Percentiles rank a stretch among this genome's conserved stretches.
Evolutionary conservation across 176 grass and related monocot species (phyloP).

Genomic region (Elaeis guineensis): DNA sequence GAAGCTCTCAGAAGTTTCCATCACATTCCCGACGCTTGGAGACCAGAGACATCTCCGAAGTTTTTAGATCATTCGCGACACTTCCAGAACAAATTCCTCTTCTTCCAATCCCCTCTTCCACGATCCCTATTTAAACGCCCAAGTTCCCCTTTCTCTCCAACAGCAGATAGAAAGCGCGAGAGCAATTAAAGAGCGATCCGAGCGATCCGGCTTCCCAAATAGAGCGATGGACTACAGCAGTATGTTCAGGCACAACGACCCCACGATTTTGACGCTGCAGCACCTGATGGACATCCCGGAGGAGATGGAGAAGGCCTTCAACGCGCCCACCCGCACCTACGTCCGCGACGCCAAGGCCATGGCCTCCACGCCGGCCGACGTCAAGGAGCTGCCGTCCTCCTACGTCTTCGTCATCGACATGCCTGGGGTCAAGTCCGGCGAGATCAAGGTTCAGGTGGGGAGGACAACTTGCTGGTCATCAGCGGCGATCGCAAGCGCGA

Average conservation of each 20-base stretch:
- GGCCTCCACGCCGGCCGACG: conserved; percentile 64
- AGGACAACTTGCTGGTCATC: conserved; percentile 50
- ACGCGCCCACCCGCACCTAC: conserved; percentile 44
- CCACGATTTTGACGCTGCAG: conserved; percentile 22
- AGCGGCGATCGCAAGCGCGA: conserved; percentile 29
- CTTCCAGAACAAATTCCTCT: too few species aligned
- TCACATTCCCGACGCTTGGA: too few species aligned
- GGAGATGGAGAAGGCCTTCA: conserved; percentile 45
- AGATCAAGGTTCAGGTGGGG: conserved; percentile 55
- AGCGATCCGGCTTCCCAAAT: too few species aligned
- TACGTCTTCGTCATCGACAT: conserved; percentile 41
- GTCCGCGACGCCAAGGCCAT: conserved; percentile 53
- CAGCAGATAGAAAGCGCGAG: too few species aligned
- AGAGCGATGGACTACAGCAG: background rate
- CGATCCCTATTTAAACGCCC: too few species aligned
- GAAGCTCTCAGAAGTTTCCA: too few species aligned
- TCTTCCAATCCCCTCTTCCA: too few species aligned
- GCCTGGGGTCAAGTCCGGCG: conserved; percentile 36
- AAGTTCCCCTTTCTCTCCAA: too few species aligned
- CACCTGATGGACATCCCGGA: conserved; percentile 49
- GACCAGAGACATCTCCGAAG: too few species aligned
- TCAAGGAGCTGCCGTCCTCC: conserved; percentile 47
- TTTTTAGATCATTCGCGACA: too few species aligned
- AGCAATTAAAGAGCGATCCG: too few species aligned
- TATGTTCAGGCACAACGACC: conserved; percentile 19